Evolutionary conservation across 164 flowering plant species (phyloP).

Genomic region (Macadamia tetraphylla): DNA sequence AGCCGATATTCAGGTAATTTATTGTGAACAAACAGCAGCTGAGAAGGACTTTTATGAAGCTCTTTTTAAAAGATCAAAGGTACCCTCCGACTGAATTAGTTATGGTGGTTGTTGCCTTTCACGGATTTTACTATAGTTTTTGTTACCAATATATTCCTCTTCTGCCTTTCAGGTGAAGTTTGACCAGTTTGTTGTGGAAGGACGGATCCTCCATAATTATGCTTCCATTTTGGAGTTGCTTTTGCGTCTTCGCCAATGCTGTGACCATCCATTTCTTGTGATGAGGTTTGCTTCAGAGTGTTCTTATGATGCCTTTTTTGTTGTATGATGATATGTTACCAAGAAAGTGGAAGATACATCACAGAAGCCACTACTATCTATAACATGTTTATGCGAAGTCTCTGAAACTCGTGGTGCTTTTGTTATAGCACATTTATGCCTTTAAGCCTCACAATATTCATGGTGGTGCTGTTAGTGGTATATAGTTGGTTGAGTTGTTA

Average conservation of each 20-base stretch:
- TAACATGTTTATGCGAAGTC: no score
- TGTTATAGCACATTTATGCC: no score
- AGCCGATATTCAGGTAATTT: slow-evolving; percentile 68
- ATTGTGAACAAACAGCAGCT: slow-evolving; percentile 80
- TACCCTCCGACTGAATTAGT: slow-evolving; percentile 12
- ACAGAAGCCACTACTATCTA: no score
- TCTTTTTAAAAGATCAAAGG: slow-evolving; percentile 91
- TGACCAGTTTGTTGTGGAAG: slow-evolving; percentile 97
- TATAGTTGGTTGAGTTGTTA: no score
- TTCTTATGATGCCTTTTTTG: background rate
- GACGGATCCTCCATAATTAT: slow-evolving; percentile 93
- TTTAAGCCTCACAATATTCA: no score
- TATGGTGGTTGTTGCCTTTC: background rate
- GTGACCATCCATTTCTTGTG: slow-evolving; percentile 99
- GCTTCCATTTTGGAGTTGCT: slow-evolving; percentile 97
- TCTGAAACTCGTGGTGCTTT: no score
- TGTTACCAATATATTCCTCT: background rate
- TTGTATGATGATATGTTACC: background rate
- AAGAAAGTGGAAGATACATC: no score
- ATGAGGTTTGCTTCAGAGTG: slow-evolving; percentile 57
- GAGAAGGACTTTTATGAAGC: slow-evolving; percentile 97
- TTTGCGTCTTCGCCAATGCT: slow-evolving; percentile 97
- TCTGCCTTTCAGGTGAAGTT: slow-evolving; percentile 69
- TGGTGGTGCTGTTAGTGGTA: no score
- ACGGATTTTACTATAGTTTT: background rate